Evolutionary conservation across 169 alveolate species (phyloP).

Genomic region (Plasmodium fragile): DNA sequence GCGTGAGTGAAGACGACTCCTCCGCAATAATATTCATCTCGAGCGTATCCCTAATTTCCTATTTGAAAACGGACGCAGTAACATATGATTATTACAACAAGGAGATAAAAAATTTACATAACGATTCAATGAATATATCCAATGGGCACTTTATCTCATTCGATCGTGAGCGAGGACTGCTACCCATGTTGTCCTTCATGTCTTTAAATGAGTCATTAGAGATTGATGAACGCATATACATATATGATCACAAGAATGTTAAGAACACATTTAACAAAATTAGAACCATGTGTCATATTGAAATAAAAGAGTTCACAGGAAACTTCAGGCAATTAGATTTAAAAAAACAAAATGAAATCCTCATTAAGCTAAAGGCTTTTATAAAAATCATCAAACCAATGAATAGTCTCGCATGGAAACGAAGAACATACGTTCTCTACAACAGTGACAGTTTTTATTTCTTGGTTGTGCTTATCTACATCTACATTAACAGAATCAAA

Average conservation of each 20-base stretch:
- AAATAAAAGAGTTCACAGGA: conserved; percentile 59
- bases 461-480: conserved; percentile 37
- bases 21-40: conserved; percentile 45
- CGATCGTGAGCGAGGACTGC: conserved; percentile 42
- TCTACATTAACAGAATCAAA: conserved; percentile 47
- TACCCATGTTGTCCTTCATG: conserved; percentile 57
- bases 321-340: conserved; percentile 68
- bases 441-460: conserved; percentile 56
- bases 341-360: conserved; percentile 60
- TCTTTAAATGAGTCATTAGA: conserved; percentile 49
- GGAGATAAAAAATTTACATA: conserved; percentile 37
- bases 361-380: conserved; percentile 26
- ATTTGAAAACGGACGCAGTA: conserved; percentile 41
- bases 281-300: conserved; percentile 65
- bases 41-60: conserved; percentile 44
- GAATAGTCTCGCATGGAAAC: conserved; percentile 47
- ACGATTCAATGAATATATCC: conserved; percentile 40
- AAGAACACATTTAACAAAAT: conserved; percentile 45
- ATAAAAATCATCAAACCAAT: conserved; percentile 46
- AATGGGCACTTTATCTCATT: conserved; percentile 35
- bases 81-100: conserved; percentile 55
- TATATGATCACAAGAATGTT: conserved; percentile 60
- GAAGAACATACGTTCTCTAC: conserved; percentile 58
- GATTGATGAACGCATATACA: conserved; percentile 62
- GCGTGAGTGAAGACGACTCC: conserved; percentile 59